Conservation (phyloP, 352 stramenopile genomes). For the Aphanomyces stellatus region DNA sequence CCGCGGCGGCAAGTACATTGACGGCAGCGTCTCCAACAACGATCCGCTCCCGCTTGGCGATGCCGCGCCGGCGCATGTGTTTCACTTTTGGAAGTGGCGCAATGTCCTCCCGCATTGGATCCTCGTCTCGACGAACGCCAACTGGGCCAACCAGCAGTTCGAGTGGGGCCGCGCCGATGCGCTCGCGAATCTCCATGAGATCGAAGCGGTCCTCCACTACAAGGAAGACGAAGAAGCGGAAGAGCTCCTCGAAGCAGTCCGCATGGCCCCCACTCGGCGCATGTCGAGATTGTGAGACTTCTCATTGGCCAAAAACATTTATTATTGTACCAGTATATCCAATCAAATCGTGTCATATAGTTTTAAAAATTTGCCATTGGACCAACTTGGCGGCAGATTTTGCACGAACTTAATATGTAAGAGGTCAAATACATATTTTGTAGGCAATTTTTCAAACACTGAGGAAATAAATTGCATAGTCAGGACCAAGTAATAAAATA, state of each 20-base stretch:
- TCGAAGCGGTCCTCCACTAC: conserved; percentile 37
- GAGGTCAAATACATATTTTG: no score
- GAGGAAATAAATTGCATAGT: no score
- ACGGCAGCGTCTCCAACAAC: conserved; percentile 70
- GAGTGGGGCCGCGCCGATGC: conserved; percentile 69
- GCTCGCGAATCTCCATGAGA: conserved; percentile 52
- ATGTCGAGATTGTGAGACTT: not conserved
- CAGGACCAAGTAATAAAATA: no score
- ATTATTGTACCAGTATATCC: not conserved
- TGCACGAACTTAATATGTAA: no score
- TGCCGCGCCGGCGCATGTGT: conserved; percentile 46
- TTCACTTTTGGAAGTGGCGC: conserved; percentile 80
- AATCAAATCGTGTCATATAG: not conserved
- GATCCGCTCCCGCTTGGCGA: conserved; percentile 45
- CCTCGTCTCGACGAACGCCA: conserved; percentile 60
- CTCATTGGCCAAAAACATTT: not conserved
- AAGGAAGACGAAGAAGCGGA: not conserved
- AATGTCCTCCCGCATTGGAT: conserved; percentile 69
- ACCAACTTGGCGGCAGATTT: no score
- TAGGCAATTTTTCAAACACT: no score
- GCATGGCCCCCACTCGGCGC: no score
- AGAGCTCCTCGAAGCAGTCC: no score
- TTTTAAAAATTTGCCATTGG: no score
- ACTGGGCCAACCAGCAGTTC: conserved; percentile 67
- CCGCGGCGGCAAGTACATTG: conserved; percentile 61